These are phyloP conservation scores for Cystofilobasidium ferigula DNA, from an alignment of 768 basidiomycete genomes.

Conservation along the genomic window DNA sequence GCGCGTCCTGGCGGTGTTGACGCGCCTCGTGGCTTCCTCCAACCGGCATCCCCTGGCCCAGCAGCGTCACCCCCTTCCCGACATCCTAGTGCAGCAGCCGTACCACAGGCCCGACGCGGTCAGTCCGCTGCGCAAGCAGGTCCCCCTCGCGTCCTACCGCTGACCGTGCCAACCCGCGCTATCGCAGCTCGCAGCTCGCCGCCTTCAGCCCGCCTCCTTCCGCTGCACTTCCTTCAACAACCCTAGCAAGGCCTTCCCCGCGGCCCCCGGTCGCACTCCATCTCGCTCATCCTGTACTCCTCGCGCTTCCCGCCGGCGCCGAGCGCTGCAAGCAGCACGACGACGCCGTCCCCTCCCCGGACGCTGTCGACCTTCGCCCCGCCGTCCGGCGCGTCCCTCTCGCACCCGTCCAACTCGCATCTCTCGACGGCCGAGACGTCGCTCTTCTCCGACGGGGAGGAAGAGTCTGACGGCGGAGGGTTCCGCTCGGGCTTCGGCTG, in stretches of 20 bases:
- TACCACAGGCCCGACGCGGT: too few relatives aligned
- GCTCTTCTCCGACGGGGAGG: neutral
- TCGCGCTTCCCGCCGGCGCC: neutral
- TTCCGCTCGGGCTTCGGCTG: neutral
- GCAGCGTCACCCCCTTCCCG: too few relatives aligned
- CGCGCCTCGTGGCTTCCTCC: too few relatives aligned
- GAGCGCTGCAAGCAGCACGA: neutral
- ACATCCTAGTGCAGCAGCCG: too few relatives aligned
- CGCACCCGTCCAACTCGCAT: neutral
- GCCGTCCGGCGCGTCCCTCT: neutral
- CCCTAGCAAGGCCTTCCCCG: neutral
- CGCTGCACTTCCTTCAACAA: neutral
- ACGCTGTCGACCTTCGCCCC: neutral
- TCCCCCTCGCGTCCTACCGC: too few relatives aligned
- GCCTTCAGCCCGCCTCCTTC: too few relatives aligned
- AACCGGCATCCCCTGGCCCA: too few relatives aligned
- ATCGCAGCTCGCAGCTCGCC: too few relatives aligned
- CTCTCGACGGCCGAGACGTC: constrained; percentile 5
- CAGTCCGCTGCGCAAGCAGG: too few relatives aligned
- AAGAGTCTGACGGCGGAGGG: neutral
- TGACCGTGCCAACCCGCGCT: too few relatives aligned
- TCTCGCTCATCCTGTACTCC: neutral
- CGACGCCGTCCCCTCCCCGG: neutral
- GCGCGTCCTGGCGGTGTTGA: too few relatives aligned
- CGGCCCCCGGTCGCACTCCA: neutral